Evolutionary conservation across 805 yeast species (phyloP).

Genomic region (Scheffersomyces stipitis): DNA sequence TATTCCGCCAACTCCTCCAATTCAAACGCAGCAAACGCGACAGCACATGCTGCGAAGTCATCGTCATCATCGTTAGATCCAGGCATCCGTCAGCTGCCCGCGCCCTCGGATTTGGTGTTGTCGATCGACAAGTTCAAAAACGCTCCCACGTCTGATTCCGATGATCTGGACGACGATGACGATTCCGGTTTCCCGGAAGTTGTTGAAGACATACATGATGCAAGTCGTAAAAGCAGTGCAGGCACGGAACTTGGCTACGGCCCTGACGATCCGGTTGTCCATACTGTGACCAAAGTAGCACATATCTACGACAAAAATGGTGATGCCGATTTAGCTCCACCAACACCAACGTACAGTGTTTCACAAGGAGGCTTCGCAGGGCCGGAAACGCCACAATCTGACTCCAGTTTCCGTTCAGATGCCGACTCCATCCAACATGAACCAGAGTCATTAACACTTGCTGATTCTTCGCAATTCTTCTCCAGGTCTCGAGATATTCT

Average conservation of each 20-base stretch:
- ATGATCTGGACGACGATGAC: conserved; percentile 14
- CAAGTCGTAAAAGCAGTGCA: background rate
- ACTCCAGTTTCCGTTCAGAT: conserved; percentile 37
- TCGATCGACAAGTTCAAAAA: conserved; percentile 30
- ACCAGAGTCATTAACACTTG: conserved; percentile 28
- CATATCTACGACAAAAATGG: too few species aligned
- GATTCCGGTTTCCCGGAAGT: conserved; percentile 3
- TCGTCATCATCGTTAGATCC: too few species aligned
- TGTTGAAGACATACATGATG: background rate
- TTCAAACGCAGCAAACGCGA: too few species aligned
- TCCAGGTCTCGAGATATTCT: background rate
- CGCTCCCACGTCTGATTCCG: conserved; percentile 4
- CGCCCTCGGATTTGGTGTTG: conserved; percentile 34
- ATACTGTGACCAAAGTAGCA: background rate
- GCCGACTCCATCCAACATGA: conserved; percentile 42
- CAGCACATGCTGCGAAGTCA: too few species aligned
- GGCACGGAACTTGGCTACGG: background rate
- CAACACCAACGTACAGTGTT: conserved; percentile 26
- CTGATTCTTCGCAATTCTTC: background rate
- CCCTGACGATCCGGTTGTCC: background rate
- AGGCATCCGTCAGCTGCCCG: too few species aligned
- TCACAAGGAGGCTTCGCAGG: conserved; percentile 6
- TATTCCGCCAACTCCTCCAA: too few species aligned
- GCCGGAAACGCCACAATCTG: conserved; percentile 38
- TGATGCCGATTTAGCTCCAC: conserved; percentile 15